phyloP scores from a whole-genome alignment of 2,329 filamentous ascomycete species.

The Aspergillus udagawae region DNA sequence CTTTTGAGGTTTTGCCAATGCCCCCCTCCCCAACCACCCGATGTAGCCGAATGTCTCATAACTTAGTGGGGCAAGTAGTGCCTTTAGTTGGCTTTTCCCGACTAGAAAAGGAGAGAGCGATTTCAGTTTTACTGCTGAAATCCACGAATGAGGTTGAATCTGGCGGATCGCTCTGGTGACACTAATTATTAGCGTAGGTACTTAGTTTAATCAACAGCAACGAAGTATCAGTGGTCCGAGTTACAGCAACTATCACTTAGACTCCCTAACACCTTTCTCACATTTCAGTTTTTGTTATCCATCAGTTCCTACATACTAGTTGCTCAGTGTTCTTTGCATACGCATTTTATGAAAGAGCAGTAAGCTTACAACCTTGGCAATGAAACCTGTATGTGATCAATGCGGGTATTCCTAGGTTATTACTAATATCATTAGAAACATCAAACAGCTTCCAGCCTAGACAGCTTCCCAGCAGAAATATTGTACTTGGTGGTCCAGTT shows the following conservation, averaged over 20 bases:
- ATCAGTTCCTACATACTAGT: background rate
- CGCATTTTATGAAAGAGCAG: background rate
- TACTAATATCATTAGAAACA: slow-evolving; percentile 2
- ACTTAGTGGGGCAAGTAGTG: too few species aligned
- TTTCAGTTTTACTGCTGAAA: too few species aligned
- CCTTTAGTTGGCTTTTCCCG: too few species aligned
- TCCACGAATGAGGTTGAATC: too few species aligned
- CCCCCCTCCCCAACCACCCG: too few species aligned
- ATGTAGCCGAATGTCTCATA: too few species aligned
- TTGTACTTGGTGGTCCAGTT: slow-evolving; percentile 11
- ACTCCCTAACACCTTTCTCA: background rate
- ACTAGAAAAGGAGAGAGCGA: too few species aligned
- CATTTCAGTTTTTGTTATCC: background rate
- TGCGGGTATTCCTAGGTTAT: background rate
- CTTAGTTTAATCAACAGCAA: background rate
- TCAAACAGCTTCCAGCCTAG: background rate
- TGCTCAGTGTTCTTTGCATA: background rate
- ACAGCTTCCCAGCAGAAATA: slow-evolving; percentile 12
- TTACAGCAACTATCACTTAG: background rate
- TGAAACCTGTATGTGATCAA: slow-evolving; percentile 1
- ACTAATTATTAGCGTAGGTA: background rate
- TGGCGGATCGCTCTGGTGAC: too few species aligned
- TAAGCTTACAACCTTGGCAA: background rate
- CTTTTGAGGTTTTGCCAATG: too few species aligned
- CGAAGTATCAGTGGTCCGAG: background rate